These are phyloP conservation scores for Pisolithus orientalis DNA, from an alignment of 768 basidiomycete species.

Conservation along the genomic window DNA sequence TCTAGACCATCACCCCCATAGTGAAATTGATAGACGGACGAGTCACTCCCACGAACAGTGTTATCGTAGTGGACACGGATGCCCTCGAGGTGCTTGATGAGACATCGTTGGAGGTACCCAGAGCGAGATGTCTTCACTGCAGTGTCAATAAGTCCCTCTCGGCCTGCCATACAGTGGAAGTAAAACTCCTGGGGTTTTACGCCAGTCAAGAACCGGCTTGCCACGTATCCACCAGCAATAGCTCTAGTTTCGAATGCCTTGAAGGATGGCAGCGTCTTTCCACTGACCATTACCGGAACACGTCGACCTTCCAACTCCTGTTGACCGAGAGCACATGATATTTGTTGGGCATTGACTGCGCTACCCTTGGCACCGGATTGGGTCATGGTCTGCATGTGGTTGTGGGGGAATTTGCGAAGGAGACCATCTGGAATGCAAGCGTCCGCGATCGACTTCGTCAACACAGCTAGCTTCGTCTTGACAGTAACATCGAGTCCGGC, in stretches of 20 bases:
- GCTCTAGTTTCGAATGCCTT: slow-evolving; percentile 96
- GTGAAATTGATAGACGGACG: slow-evolving; percentile 89
- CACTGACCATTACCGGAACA: slow-evolving; percentile 98
- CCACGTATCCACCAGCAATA: slow-evolving; percentile 96
- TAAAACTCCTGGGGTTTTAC: slow-evolving; percentile 99
- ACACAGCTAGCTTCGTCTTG: slow-evolving; percentile 76
- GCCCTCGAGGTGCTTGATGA: slow-evolving; percentile 98
- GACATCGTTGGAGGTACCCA: slow-evolving; percentile 94
- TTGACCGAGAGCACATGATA: slow-evolving; percentile 96
- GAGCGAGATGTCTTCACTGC: slow-evolving; percentile 99
- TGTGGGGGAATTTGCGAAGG: slow-evolving; percentile 91
- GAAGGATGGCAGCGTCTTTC: slow-evolving; percentile 97
- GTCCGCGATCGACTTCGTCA: slow-evolving; percentile 88
- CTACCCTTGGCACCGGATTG: slow-evolving; percentile 97
- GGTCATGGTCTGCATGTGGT: slow-evolving; percentile 99
- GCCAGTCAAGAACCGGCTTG: slow-evolving; percentile 97
- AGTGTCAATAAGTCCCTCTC: slow-evolving; percentile 98
- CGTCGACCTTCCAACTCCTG: slow-evolving; percentile 98
- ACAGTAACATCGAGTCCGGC: slow-evolving; percentile 92
- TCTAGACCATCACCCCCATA: slow-evolving; percentile 97
- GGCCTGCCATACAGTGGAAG: slow-evolving; percentile 99
- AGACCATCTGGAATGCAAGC: slow-evolving; percentile 81
- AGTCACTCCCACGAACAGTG: slow-evolving; percentile 93
- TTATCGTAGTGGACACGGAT: slow-evolving; percentile 96
- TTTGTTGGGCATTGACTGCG: slow-evolving; percentile 94